phyloP scores from a whole-genome alignment of 2,329 filamentous ascomycete species.

The Sporothrix sp. region DNA sequence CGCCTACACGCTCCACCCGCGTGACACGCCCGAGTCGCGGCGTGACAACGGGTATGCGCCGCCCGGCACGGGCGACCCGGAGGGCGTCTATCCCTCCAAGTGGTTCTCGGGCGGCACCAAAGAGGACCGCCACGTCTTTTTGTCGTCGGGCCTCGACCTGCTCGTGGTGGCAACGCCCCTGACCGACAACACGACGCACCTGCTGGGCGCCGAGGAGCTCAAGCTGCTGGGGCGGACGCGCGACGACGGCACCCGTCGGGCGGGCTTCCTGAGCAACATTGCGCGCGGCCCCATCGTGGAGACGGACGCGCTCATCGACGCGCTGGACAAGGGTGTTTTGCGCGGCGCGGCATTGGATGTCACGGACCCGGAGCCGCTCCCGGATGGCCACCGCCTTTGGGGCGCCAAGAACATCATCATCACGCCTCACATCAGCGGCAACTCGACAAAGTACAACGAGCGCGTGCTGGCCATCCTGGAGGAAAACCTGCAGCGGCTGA shows the following conservation, averaged over 20 bases:
- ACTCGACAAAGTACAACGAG: constrained; percentile 31
- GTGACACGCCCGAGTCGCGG: constrained; percentile 55
- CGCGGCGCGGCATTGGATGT: constrained; percentile 67
- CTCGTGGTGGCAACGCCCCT: constrained; percentile 43
- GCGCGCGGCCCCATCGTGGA: constrained; percentile 47
- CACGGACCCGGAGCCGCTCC: constrained; percentile 69
- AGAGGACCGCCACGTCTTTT: constrained; percentile 39
- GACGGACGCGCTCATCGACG: constrained; percentile 49
- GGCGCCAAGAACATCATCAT: constrained; percentile 58
- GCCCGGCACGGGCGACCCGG: constrained; percentile 50
- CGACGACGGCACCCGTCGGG: constrained; percentile 23
- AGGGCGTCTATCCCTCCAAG: constrained; percentile 37
- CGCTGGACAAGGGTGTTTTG: constrained; percentile 39
- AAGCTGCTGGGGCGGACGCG: constrained; percentile 28
- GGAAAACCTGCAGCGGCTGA: constrained; percentile 28
- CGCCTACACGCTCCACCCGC: constrained; percentile 63
- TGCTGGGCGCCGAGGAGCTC: constrained; percentile 44
- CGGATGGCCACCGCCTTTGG: constrained; percentile 59
- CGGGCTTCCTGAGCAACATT: constrained; percentile 61
- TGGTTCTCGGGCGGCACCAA: constrained; percentile 41
- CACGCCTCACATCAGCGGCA: constrained; percentile 40
- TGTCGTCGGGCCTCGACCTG: constrained; percentile 41
- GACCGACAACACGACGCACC: constrained; percentile 36
- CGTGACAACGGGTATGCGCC: constrained; percentile 58
- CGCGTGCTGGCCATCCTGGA: constrained; percentile 34